These are phyloP conservation scores for Acanthochlamys bracteata DNA, from an alignment of 106 monocot species.

Conservation along the genomic window DNA sequence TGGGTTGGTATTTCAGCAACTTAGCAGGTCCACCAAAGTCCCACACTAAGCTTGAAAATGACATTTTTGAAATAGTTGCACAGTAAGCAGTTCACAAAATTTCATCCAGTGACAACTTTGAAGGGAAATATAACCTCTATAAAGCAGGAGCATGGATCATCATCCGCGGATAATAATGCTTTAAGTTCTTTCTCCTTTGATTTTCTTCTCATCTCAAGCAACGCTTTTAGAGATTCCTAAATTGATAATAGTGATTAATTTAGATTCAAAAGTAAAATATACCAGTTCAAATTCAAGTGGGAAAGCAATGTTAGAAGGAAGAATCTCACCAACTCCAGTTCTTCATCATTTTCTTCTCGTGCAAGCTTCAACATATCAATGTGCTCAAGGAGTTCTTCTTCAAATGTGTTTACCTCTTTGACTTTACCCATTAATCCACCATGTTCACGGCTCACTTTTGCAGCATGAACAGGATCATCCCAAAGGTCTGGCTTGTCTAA, in stretches of 20 bases:
- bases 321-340: constrained; percentile 64
- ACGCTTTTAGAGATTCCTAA: constrained; percentile 63
- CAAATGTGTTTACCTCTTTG: constrained; percentile 72
- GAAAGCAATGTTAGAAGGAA: constrained; percentile 3
- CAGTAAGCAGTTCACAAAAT: too few relatives aligned
- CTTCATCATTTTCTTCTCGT: constrained; percentile 77
- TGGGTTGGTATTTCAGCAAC: too few relatives aligned
- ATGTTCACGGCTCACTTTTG: constrained; percentile 84
- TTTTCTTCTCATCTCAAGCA: constrained; percentile 71
- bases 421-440: constrained; percentile 74
- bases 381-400: constrained; percentile 78
- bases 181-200: constrained; percentile 88
- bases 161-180: constrained; percentile 72
- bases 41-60: too few relatives aligned
- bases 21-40: too few relatives aligned
- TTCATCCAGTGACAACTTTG: too few relatives aligned
- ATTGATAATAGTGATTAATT: too few relatives aligned
- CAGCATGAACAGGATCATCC: constrained; percentile 83
- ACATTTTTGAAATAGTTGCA: too few relatives aligned
- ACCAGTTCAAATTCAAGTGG: background rate
- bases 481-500: constrained; percentile 78
- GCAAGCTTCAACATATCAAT: constrained; percentile 94
- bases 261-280: too few relatives aligned
- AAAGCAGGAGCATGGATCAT: constrained; percentile 90
- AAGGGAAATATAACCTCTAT: constrained; percentile 51